Evolutionary conservation across 2,329 filamentous ascomycete species (phyloP).

Genomic region (Stagonosporopsis cucurbitacearum): DNA sequence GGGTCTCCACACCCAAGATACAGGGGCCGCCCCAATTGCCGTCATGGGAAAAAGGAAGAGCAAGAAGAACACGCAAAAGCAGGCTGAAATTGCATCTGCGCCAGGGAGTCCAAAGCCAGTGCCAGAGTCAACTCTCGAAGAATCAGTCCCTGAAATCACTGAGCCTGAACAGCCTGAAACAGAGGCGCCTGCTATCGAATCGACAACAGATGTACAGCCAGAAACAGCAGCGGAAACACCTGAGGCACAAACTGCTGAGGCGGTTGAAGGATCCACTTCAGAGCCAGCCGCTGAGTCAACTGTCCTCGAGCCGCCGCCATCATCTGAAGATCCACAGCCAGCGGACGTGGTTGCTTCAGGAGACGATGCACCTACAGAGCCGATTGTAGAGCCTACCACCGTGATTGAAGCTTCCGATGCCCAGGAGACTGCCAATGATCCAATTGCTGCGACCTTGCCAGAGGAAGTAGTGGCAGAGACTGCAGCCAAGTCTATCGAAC

Average conservation of each 20-base stretch:
- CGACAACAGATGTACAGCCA: background rate
- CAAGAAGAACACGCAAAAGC: conserved; percentile 40
- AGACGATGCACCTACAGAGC: conserved; percentile 16
- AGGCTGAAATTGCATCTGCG: conserved; percentile 36
- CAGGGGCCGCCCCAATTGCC: conserved; percentile 28
- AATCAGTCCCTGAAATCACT: conserved; percentile 27
- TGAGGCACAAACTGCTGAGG: conserved; percentile 27
- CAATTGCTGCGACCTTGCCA: background rate
- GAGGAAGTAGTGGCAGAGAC: conserved; percentile 4
- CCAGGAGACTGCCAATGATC: background rate
- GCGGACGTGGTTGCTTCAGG: conserved; percentile 6
- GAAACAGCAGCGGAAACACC: conserved; percentile 26
- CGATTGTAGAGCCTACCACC: background rate
- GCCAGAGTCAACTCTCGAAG: conserved; percentile 27
- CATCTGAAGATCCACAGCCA: conserved; percentile 12
- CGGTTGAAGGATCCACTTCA: conserved; percentile 27
- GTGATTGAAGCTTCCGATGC: background rate
- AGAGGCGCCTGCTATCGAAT: conserved; percentile 24
- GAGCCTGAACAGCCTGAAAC: conserved; percentile 25
- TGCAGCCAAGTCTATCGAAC: conserved; percentile 1
- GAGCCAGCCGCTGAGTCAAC: conserved; percentile 20
- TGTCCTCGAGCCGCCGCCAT: conserved; percentile 9
- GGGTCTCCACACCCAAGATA: conserved; percentile 27
- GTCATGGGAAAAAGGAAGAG: conserved; percentile 45
- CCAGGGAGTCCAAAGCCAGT: conserved; percentile 32